Conservation (phyloP, 1,284 basidiomycete species). For the Xerocomus amazonicus region DNA sequence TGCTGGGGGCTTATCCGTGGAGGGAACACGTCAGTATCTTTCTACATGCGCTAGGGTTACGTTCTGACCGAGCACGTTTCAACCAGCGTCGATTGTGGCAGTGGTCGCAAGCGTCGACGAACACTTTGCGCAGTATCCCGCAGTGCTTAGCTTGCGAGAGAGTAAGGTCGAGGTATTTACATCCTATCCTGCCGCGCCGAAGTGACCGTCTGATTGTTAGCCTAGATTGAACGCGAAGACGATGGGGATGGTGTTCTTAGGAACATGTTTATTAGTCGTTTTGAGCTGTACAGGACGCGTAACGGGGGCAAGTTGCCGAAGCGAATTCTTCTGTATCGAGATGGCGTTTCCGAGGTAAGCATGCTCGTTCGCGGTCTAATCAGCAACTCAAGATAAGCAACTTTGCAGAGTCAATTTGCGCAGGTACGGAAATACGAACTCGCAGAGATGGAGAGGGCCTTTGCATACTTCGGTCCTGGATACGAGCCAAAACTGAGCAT, state of each 20-base stretch:
- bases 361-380: neutral
- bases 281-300: constrained; percentile 53
- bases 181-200: neutral
- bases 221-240: constrained; percentile 59
- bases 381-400: neutral
- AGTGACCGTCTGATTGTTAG: neutral
- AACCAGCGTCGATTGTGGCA: constrained; percentile 62
- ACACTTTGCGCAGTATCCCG: constrained; percentile 68
- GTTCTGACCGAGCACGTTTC: neutral
- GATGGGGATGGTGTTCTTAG: constrained; percentile 38
- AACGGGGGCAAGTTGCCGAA: constrained; percentile 51
- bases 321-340: constrained; percentile 67
- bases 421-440: constrained; percentile 57
- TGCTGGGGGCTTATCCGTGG: constrained; percentile 44
- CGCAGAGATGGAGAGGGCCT: constrained; percentile 52
- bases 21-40: constrained; percentile 46
- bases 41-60: neutral
- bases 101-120: constrained; percentile 71
- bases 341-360: constrained; percentile 72
- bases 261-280: constrained; percentile 66
- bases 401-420: constrained; percentile 60
- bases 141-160: constrained; percentile 59
- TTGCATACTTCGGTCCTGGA: constrained; percentile 46
- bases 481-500: constrained; percentile 68
- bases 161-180: constrained; percentile 59